Percentiles rank a stretch among this genome's conserved stretches.
phyloP scores from a whole-genome alignment of 2,329 filamentous ascomycete species.

The Trichoderma polysporum region DNA sequence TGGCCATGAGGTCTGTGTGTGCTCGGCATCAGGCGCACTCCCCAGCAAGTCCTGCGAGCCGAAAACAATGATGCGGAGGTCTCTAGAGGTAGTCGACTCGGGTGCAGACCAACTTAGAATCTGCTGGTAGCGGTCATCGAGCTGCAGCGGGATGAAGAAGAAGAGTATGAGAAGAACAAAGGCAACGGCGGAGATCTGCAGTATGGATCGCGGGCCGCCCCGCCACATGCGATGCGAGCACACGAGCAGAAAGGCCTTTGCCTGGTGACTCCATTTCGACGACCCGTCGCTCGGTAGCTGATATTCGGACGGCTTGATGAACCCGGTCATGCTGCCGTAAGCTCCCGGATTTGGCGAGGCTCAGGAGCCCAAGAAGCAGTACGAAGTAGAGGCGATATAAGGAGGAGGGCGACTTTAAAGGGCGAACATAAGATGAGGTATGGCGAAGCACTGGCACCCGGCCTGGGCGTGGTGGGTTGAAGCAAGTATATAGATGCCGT shows the following conservation, averaged over 20 bases:
- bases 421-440: not conserved
- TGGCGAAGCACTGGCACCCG: not conserved
- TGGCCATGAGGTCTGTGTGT: slow-evolving; percentile 43
- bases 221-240: slow-evolving; percentile 45
- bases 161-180: slow-evolving; percentile 33
- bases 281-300: slow-evolving; percentile 27
- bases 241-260: slow-evolving; percentile 38
- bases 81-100: slow-evolving; percentile 29
- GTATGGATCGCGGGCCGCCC: slow-evolving; percentile 33
- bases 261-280: slow-evolving; percentile 24
- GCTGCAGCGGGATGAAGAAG: slow-evolving; percentile 26
- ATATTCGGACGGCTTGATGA: slow-evolving; percentile 22
- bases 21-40: slow-evolving; percentile 34
- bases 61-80: slow-evolving; percentile 52
- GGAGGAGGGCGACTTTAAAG: not conserved
- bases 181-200: slow-evolving; percentile 30
- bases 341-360: slow-evolving; percentile 3
- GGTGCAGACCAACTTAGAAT: slow-evolving; percentile 27
- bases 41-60: slow-evolving; percentile 49
- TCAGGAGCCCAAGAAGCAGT: not conserved
- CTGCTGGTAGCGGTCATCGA: slow-evolving; percentile 28
- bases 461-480: not conserved
- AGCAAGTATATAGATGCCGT: not conserved
- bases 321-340: slow-evolving; percentile 13
- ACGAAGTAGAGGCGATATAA: not conserved